phyloP scores from a whole-genome alignment of 148 eudicot genomes.

The Hydrangea macrophylla region DNA sequence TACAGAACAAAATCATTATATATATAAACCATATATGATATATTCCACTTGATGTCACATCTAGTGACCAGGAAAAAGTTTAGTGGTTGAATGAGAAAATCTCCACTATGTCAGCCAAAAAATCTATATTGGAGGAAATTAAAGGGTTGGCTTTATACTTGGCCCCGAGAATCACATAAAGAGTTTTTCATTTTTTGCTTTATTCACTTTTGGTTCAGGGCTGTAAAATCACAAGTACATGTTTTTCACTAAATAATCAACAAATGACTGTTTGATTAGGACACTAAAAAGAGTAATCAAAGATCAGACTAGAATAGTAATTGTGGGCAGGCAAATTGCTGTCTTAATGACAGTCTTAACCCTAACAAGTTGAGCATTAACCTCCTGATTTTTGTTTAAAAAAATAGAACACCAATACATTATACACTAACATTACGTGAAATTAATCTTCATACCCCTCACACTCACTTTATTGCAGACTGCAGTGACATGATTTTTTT shows the following conservation, averaged over 20 bases:
- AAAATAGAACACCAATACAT: too few species aligned
- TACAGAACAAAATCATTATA: too few species aligned
- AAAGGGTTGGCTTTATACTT: background rate
- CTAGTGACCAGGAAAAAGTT: background rate
- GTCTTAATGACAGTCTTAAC: too few species aligned
- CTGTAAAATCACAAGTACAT: constrained; percentile 9
- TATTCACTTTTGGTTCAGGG: constrained; percentile 12
- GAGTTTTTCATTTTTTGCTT: constrained; percentile 22
- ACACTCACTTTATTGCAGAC: too few species aligned
- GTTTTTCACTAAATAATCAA: constrained; percentile 15
- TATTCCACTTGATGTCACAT: background rate
- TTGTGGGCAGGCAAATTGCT: too few species aligned
- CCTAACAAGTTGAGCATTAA: too few species aligned
- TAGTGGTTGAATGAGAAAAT: background rate
- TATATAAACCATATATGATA: too few species aligned
- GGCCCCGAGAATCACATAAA: constrained; percentile 8
- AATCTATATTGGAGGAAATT: background rate
- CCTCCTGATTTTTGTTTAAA: too few species aligned
- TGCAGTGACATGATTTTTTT: too few species aligned
- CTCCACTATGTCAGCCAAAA: constrained; percentile 13
- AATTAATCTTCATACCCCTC: too few species aligned
- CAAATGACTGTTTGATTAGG: constrained; percentile 21
- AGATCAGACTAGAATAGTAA: too few species aligned
- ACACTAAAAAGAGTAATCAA: background rate
- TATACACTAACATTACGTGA: too few species aligned